A percentile compares a stretch with the other conserved stretches of the same genome.
These are phyloP conservation scores for Aspergillus awamori DNA, from an alignment of 2,329 filamentous ascomycete genomes.

Conservation along the genomic window DNA sequence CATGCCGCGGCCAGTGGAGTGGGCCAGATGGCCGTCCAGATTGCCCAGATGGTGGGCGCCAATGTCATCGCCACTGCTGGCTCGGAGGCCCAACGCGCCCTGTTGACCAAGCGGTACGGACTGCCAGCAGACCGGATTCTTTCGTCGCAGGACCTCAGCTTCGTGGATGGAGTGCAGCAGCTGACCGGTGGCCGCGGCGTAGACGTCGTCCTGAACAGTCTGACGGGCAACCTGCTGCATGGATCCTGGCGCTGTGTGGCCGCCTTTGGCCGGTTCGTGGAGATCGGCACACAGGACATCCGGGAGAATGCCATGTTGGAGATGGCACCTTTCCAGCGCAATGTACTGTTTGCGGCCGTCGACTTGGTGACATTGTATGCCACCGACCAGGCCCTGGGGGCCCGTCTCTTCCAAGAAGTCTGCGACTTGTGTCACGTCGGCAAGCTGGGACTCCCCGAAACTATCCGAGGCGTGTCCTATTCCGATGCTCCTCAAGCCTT, in stretches of 20 bases:
- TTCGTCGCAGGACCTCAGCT: not conserved
- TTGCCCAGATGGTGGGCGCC: slow-evolving; percentile 7
- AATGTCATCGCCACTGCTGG: not conserved
- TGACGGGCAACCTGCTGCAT: not conserved
- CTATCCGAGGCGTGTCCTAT: not conserved
- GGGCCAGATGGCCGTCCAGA: slow-evolving; percentile 8
- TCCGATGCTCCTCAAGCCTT: not conserved
- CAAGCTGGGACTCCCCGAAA: not conserved
- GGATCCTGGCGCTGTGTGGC: slow-evolving; percentile 3
- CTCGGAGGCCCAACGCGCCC: not conserved
- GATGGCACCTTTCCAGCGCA: slow-evolving; percentile 3
- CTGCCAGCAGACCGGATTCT: not conserved
- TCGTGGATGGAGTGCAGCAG: not conserved
- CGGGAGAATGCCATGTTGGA: not conserved
- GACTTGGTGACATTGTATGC: not conserved
- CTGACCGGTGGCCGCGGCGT: not conserved
- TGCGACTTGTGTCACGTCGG: not conserved
- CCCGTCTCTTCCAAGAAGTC: not conserved
- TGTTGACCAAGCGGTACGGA: not conserved
- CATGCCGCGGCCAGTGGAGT: slow-evolving; percentile 3
- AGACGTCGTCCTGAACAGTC: slow-evolving; percentile 3
- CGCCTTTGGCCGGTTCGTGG: slow-evolving; percentile 3
- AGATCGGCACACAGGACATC: slow-evolving; percentile 6
- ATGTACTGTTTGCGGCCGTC: not conserved
- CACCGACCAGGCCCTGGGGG: not conserved